Evolutionary conservation across 1,284 basidiomycete species (phyloP).

Genomic region (Apiotrichum gracile): DNA sequence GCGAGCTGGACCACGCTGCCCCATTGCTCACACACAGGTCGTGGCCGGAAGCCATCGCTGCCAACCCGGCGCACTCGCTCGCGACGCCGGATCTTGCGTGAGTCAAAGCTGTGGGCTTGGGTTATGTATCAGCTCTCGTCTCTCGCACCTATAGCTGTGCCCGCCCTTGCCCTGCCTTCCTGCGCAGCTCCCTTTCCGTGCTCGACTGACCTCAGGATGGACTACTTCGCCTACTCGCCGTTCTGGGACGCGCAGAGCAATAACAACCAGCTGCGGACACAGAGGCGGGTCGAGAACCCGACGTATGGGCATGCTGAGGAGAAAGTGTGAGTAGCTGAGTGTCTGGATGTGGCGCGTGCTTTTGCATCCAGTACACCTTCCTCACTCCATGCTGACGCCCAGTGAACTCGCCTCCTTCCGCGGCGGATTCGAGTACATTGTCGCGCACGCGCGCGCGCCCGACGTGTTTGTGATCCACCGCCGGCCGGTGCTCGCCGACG

Average conservation of each 20-base stretch:
- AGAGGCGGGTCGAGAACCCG: slow-evolving; percentile 33
- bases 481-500: slow-evolving; percentile 26
- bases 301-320: slow-evolving; percentile 39
- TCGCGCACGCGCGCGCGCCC: slow-evolving; percentile 37
- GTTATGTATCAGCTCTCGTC: neutral
- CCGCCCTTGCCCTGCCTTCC: no score
- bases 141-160: neutral
- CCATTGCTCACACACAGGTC: slow-evolving; percentile 21
- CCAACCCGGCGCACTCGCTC: slow-evolving; percentile 33
- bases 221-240: slow-evolving; percentile 44
- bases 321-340: slow-evolving; percentile 27
- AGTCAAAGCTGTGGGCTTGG: slow-evolving; percentile 2
- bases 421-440: slow-evolving; percentile 41
- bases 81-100: slow-evolving; percentile 37
- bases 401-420: slow-evolving; percentile 34
- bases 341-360: no score
- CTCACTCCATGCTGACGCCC: neutral
- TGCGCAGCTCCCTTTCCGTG: no score
- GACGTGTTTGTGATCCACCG: slow-evolving; percentile 39
- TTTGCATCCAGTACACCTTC: no score
- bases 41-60: slow-evolving; percentile 41
- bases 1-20: neutral
- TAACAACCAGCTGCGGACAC: slow-evolving; percentile 37
- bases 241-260: slow-evolving; percentile 42
- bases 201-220: slow-evolving; percentile 32